Conservation (phyloP, 2,329 filamentous ascomycete genomes). For the Huntiella abstrusa region DNA sequence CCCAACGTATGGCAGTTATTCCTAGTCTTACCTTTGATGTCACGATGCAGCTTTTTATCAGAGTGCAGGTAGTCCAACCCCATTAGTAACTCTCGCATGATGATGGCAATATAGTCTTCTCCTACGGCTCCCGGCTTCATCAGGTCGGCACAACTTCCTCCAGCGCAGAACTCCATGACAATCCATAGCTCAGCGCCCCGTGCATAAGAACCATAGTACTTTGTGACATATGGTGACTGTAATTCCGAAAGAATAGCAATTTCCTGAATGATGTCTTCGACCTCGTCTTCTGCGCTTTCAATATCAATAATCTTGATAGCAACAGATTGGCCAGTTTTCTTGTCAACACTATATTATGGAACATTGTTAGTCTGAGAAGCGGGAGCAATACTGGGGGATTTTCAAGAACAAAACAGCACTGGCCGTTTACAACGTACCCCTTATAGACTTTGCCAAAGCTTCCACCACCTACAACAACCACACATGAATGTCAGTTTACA, state of each 20-base stretch:
- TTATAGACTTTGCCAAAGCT: constrained; percentile 99
- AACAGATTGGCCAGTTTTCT: constrained; percentile 77
- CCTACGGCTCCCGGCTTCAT: constrained; percentile 84
- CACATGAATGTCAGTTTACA: constrained; percentile 7
- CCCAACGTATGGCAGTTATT: neutral
- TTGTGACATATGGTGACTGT: constrained; percentile 88
- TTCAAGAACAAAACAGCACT: too few relatives aligned
- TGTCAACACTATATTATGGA: constrained; percentile 52
- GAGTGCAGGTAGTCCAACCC: constrained; percentile 84
- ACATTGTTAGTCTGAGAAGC: too few relatives aligned
- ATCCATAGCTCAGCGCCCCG: constrained; percentile 97
- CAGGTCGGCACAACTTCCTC: constrained; percentile 85
- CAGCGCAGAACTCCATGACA: constrained; percentile 97
- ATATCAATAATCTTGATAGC: constrained; percentile 99
- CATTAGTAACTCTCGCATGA: constrained; percentile 71
- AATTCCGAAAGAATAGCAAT: constrained; percentile 94
- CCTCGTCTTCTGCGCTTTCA: constrained; percentile 96
- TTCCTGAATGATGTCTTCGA: constrained; percentile 98
- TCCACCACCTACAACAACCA: constrained; percentile 49
- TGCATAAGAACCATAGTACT: constrained; percentile 92
- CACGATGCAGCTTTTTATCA: constrained; percentile 89
- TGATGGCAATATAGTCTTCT: constrained; percentile 95
- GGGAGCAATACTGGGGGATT: too few relatives aligned
- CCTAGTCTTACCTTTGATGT: constrained; percentile 62
- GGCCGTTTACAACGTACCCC: constrained; percentile 39